phyloP scores from a whole-genome alignment of 306 rosid genomes.

The Nissolia schottii region DNA sequence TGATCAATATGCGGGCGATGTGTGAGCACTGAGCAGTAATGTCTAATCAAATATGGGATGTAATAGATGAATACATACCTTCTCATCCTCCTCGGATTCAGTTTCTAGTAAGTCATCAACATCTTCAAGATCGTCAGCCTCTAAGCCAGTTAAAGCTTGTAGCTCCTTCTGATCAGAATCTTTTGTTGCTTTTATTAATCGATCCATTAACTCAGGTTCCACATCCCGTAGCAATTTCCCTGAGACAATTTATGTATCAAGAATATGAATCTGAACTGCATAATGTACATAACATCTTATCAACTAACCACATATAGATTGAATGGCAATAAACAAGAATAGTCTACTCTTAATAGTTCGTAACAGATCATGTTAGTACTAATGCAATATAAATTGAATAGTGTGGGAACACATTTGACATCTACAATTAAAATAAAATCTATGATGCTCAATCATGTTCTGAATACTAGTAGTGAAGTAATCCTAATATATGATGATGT shows the following conservation, averaged over 20 bases:
- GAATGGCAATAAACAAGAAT: not conserved
- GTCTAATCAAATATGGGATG: not conserved
- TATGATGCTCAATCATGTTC: not conserved
- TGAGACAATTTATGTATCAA: slow-evolving; percentile 23
- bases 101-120: slow-evolving; percentile 41
- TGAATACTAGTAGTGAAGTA: not conserved
- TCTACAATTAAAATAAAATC: not conserved
- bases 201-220: slow-evolving; percentile 78
- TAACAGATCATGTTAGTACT: not conserved
- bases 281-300: not conserved
- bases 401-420: not conserved
- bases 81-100: slow-evolving; percentile 54
- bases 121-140: slow-evolving; percentile 27
- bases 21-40: not conserved
- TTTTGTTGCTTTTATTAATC: slow-evolving; percentile 68
- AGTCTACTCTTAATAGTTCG: not conserved
- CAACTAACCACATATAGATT: slow-evolving; percentile 3
- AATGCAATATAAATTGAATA: not conserved
- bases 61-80: slow-evolving; percentile 33
- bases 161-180: slow-evolving; percentile 57
- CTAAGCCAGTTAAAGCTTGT: slow-evolving; percentile 49
- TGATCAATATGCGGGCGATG: not conserved
- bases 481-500: not conserved
- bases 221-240: slow-evolving; percentile 76
- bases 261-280: slow-evolving; percentile 27